phyloP scores from a whole-genome alignment of 805 yeast genomes.

The Candida coquimbonensis region DNA sequence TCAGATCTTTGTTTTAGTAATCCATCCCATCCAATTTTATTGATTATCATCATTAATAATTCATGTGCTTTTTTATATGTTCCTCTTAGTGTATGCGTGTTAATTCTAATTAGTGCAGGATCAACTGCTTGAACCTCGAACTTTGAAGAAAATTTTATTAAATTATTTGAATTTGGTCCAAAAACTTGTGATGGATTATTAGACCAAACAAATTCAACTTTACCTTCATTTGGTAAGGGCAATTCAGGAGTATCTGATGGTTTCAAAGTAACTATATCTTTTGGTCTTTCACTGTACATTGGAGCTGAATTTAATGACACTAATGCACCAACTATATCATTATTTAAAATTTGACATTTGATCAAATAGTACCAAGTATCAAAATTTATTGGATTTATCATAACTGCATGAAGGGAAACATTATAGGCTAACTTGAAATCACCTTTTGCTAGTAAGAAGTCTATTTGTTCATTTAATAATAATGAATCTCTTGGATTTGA shows the following conservation, averaged over 20 bases:
- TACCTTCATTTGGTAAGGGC: conserved; percentile 51
- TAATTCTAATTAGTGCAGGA: conserved; percentile 42
- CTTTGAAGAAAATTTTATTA: conserved; percentile 14
- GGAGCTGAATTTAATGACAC: conserved; percentile 71
- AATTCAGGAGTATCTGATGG: conserved; percentile 36
- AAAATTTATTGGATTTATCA: conserved; percentile 70
- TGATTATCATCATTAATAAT: conserved; percentile 59
- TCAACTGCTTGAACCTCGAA: conserved; percentile 36
- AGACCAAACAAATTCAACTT: conserved; percentile 42
- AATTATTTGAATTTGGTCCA: conserved; percentile 23
- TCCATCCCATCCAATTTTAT: conserved; percentile 77
- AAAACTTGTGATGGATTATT: conserved; percentile 16
- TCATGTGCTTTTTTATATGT: conserved; percentile 60
- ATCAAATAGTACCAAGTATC: conserved; percentile 64
- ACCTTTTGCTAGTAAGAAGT: conserved; percentile 49
- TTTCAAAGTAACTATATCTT: conserved; percentile 39
- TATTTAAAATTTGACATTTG: conserved; percentile 48
- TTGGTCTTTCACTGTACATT: conserved; percentile 38
- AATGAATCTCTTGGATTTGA: conserved; percentile 15
- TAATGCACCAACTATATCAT: conserved; percentile 54
- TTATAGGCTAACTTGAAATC: conserved; percentile 49
- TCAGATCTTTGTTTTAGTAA: conserved; percentile 57
- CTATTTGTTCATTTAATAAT: conserved; percentile 41
- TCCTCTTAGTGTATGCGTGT: conserved; percentile 43
- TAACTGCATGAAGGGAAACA: conserved; percentile 53